phyloP scores from a whole-genome alignment of 352 stramenopile genomes.

The Pythium folliculosum region DNA sequence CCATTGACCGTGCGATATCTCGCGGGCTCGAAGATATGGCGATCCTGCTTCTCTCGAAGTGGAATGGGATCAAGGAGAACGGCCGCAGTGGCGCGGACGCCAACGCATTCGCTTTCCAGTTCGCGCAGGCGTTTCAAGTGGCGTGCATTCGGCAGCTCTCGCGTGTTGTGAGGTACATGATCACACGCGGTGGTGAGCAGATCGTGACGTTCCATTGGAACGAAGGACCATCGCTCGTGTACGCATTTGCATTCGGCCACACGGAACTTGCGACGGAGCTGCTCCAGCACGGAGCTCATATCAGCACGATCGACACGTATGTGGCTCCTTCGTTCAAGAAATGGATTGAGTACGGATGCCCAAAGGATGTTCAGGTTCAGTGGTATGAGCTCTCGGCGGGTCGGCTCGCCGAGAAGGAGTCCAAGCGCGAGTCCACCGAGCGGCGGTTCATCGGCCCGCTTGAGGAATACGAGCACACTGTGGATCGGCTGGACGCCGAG shows the following conservation, averaged over 20 bases:
- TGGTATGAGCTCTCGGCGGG: conserved; percentile 29
- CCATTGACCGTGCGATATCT: conserved; percentile 53
- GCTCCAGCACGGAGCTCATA: conserved; percentile 44
- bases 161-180: conserved; percentile 49
- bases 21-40: conserved; percentile 69
- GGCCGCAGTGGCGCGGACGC: conserved; percentile 29
- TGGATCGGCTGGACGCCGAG: conserved; percentile 18
- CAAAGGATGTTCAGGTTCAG: conserved; percentile 34
- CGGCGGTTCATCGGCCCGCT: conserved; percentile 27
- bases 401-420: background rate
- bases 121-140: conserved; percentile 59
- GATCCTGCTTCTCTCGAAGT: conserved; percentile 53
- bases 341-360: conserved; percentile 60
- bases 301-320: conserved; percentile 53
- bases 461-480: conserved; percentile 20
- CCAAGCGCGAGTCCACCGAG: background rate
- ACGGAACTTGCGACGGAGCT: conserved; percentile 36
- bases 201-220: conserved; percentile 65
- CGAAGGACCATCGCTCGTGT: conserved; percentile 55
- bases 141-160: conserved; percentile 57
- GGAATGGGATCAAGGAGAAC: conserved; percentile 51
- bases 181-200: conserved; percentile 50
- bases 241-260: conserved; percentile 68
- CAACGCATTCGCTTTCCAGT: conserved; percentile 67
- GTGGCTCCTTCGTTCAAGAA: conserved; percentile 59